These are phyloP conservation scores for Vitis cinerea DNA, from an alignment of 164 flowering plant genomes.

Conservation along the genomic window DNA sequence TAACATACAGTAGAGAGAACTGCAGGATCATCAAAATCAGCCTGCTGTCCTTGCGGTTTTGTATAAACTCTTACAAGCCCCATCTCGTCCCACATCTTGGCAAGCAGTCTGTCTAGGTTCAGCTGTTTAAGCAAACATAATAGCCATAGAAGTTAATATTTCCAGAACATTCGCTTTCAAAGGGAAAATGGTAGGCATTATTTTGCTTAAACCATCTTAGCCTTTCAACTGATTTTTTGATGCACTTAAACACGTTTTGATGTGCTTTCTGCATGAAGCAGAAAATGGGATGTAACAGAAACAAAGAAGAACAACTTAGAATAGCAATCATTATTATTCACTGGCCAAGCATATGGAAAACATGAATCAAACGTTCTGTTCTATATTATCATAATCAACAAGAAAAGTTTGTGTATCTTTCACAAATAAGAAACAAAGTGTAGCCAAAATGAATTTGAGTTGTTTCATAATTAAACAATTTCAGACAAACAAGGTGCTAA, in stretches of 20 bases:
- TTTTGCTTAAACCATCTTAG: not conserved
- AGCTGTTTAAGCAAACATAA: constrained; percentile 51
- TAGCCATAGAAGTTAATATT: not conserved
- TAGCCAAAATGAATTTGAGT: not conserved
- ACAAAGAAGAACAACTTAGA: too few relatives aligned
- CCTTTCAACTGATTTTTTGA: not conserved
- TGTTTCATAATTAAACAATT: not conserved
- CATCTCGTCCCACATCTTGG: constrained; percentile 97
- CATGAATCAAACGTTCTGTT: too few relatives aligned
- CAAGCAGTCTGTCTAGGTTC: constrained; percentile 89
- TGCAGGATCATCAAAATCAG: constrained; percentile 90
- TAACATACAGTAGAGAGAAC: constrained; percentile 88
- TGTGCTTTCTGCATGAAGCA: not conserved
- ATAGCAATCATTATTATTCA: too few relatives aligned
- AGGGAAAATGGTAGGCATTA: not conserved
- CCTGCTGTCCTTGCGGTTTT: constrained; percentile 99
- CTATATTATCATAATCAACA: too few relatives aligned
- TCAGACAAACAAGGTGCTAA: not conserved
- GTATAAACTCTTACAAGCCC: constrained; percentile 95
- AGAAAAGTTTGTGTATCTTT: too few relatives aligned
- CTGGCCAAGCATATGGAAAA: too few relatives aligned
- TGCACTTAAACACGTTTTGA: not conserved
- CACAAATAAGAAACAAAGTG: not conserved
- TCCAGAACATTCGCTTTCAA: not conserved
- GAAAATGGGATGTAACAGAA: not conserved